These are phyloP conservation scores for Trichoderma hamatum DNA, from an alignment of 2,329 filamentous ascomycete species.

Conservation along the genomic window DNA sequence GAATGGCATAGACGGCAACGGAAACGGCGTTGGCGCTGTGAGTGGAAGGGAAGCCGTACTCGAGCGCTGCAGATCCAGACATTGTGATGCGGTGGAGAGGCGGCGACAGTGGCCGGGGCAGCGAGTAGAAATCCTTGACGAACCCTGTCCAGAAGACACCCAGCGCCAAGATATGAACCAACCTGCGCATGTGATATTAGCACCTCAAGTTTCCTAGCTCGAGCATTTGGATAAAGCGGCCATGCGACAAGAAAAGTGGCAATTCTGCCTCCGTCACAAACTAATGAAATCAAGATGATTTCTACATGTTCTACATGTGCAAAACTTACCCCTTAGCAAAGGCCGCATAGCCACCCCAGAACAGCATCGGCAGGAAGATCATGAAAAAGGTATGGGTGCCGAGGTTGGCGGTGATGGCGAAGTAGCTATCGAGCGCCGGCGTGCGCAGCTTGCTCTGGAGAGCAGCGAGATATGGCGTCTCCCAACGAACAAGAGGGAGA, in stretches of 20 bases:
- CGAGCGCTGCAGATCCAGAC: conserved; percentile 91
- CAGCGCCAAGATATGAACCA: conserved; percentile 74
- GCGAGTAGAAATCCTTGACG: conserved; percentile 89
- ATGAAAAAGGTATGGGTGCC: conserved; percentile 99
- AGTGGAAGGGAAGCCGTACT: conserved; percentile 96
- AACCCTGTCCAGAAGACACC: conserved; percentile 91
- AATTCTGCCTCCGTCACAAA: background rate
- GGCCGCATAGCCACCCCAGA: conserved; percentile 90
- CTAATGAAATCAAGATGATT: background rate
- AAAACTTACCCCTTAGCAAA: conserved; percentile 80
- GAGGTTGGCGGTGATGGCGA: conserved; percentile 93
- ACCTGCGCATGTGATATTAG: conserved; percentile 44
- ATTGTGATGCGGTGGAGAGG: conserved; percentile 94
- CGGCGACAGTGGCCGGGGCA: conserved; percentile 88
- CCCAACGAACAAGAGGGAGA: conserved; percentile 87
- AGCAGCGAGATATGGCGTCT: conserved; percentile 90
- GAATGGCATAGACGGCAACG: conserved; percentile 81
- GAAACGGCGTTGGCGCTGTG: conserved; percentile 97
- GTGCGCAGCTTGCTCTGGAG: conserved; percentile 80
- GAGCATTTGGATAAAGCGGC: background rate
- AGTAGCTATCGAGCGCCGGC: conserved; percentile 89
- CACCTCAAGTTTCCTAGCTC: background rate
- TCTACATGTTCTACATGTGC: background rate
- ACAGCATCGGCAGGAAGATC: conserved; percentile 89
- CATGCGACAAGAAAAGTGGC: background rate